Evolutionary conservation across 441 rosid genomes (phyloP), one percentile per base, ranked within the genome.

Genomic region (Pelargonium cotyledonis): DNA sequence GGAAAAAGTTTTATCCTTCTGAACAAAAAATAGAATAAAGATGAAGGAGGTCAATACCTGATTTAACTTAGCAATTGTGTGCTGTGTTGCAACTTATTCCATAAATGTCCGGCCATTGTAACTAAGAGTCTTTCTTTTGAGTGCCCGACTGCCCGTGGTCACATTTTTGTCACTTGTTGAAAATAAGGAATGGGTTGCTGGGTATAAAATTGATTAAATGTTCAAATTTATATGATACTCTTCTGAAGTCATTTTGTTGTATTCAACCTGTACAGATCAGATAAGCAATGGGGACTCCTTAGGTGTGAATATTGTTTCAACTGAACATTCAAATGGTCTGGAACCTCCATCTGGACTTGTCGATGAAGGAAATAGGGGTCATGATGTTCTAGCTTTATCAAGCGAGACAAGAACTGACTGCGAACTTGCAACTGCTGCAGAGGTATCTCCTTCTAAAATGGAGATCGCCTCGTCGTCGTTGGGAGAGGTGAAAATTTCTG

Each of bases 401-500:
- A 75, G 19, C 71, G 85, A 73, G 70, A 70, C 31, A 58, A 51
- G 57, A 63, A 75, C 61, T 61, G 74, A 70, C 65, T 66, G 72
- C 67, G 80, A 82, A 44, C 80, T 75, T 77, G 70, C 77, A 47
- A 71, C 75, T 57, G 47, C 63, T 49, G 63, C 70, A 8, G 82
- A 68, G 70, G 81, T 78, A 74, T 72, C 77, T 72, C 65, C 81
- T 61, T 55, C 88, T 72, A 76, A 58, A 78, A 72, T 88, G 71
- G 90, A 91, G 74, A 80, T 91, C 66, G 96, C 96, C 67, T 84
- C 95, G 68, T 87, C 93, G 5, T 69, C 85, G 35, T 70, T 69
- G 71, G 96, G 97, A 79, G 98, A 89, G 81, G 96, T 91, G 85
- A 89, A 88, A 83, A 77, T 91, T 72, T 79, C 75, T 93, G 57